Percentiles rank a stretch among this genome's conserved stretches.
Conservation (phyloP, 495 filamentous ascomycete genomes). For the Penicillium riverlandense region DNA sequence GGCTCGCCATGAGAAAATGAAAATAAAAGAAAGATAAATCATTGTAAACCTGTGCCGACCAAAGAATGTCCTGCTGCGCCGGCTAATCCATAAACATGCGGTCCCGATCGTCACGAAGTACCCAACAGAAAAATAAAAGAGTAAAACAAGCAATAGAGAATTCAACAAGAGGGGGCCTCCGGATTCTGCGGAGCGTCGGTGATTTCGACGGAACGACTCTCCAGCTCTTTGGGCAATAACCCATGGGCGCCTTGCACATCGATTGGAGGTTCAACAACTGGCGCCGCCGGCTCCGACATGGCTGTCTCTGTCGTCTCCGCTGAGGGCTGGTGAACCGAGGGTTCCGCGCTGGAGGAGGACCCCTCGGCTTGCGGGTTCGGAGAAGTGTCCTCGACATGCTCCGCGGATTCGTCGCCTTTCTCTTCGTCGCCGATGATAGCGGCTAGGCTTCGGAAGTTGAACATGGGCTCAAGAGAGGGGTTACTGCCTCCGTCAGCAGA, state of each 20-base stretch:
- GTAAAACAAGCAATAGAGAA: not conserved
- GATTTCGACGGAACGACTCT: conserved; percentile 35
- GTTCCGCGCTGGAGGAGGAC: conserved; percentile 13
- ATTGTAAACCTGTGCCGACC: not conserved
- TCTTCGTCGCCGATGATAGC: conserved; percentile 73
- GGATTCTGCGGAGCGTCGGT: conserved; percentile 14
- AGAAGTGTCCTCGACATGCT: conserved; percentile 35
- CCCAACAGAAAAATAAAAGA: not conserved
- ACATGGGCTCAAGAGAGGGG: conserved; percentile 65
- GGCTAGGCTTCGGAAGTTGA: conserved; percentile 85
- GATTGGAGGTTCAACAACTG: conserved; percentile 5
- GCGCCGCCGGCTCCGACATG: not conserved
- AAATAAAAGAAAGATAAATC: not conserved
- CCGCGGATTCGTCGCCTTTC: conserved; percentile 33
- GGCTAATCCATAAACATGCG: conserved; percentile 18
- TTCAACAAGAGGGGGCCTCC: conserved; percentile 22
- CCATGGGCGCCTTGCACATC: conserved; percentile 6
- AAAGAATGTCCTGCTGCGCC: conserved; percentile 9
- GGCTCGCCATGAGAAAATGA: not conserved
- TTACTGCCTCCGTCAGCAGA: conserved; percentile 40
- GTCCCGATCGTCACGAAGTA: conserved; percentile 2
- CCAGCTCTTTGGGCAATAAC: conserved; percentile 28
- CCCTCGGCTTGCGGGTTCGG: conserved; percentile 13
- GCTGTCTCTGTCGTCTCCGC: not conserved
- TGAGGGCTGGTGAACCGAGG: conserved; percentile 12